Base-by-base conservation (phyloP, 176 grass and related monocot genomes). In the Eragrostis curvula region DNA sequence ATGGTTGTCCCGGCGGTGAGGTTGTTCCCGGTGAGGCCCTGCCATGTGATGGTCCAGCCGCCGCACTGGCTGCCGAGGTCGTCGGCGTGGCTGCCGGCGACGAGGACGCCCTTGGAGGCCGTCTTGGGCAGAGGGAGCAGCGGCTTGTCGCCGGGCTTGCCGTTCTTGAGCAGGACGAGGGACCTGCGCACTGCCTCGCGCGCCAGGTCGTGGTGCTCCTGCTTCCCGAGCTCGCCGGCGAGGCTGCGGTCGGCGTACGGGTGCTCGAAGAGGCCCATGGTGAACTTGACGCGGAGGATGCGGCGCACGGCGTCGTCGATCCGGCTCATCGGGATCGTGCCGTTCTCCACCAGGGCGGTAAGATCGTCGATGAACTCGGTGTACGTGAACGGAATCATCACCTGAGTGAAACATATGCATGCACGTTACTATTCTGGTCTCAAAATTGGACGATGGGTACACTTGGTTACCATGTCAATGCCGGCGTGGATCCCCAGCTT, bases 401-500 rank as follows among this genome's bases (percentile, higher is more conserved):
- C 32, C 32, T 36, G 32, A 36, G n/a, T n/a, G n/a, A n/a, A n/a
- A n/a, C n/a, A n/a, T n/a, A n/a, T n/a, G n/a, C n/a, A n/a, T n/a
- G n/a, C n/a, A n/a, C n/a, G n/a, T n/a, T n/a, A n/a, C n/a, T n/a
- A n/a, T n/a, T n/a, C n/a, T n/a, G n/a, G n/a, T n/a, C n/a, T n/a
- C n/a, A n/a, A n/a, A n/a, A n/a, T n/a, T n/a, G n/a, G n/a, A n/a
- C n/a, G n/a, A n/a, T n/a, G n/a, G n/a, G n/a, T n/a, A n/a, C n/a
- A n/a, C n/a, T n/a, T n/a, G n/a, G n/a, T n/a, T n/a, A n/a, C 92
- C 92, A 95, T 90, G 60, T 95, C 92, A 56, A 95, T 89, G 4
- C 92, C 92, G 3, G 92, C 92, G 79, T 70, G 70, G 25, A 95
- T 25, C 30, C 83, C 80, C 8, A 85, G 73, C 81, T 89, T 68